Conservation (phyloP, 257 asterid species). For the Scutellaria galericulata region DNA sequence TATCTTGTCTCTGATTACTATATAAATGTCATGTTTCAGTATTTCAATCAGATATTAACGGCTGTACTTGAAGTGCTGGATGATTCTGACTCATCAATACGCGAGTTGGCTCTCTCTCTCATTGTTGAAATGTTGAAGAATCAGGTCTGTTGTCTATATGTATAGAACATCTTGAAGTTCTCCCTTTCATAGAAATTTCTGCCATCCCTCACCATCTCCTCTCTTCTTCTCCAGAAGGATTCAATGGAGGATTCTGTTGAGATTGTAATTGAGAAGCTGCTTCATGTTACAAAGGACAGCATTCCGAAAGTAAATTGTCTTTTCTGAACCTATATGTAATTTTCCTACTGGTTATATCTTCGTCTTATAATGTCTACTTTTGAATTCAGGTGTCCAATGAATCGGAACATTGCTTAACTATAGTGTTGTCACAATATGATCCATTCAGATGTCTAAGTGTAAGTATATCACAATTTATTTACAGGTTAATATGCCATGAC, state of each 20-base stretch:
- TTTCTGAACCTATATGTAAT: constrained; percentile 28
- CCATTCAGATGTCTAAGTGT: constrained; percentile 94
- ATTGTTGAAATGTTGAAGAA: constrained; percentile 90
- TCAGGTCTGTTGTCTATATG: constrained; percentile 62
- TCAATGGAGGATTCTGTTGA: constrained; percentile 95
- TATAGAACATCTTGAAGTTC: not conserved
- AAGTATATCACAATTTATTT: constrained; percentile 42
- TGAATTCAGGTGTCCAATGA: constrained; percentile 76
- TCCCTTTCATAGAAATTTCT: constrained; percentile 8
- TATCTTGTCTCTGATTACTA: constrained; percentile 30
- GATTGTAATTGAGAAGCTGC: constrained; percentile 88
- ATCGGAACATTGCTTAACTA: constrained; percentile 88
- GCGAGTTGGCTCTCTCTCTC: constrained; percentile 78
- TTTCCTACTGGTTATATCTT: not conserved
- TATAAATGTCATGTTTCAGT: constrained; percentile 58
- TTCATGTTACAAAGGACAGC: constrained; percentile 78
- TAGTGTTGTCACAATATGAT: constrained; percentile 78
- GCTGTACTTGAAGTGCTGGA: constrained; percentile 91
- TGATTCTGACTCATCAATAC: constrained; percentile 79
- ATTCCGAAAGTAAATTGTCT: constrained; percentile 67
- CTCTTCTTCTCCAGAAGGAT: constrained; percentile 57
- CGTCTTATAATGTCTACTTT: constrained; percentile 34
- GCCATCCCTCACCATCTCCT: constrained; percentile 15
- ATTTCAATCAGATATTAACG: constrained; percentile 93
- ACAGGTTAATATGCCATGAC: constrained; percentile 11